Conservation (phyloP, 2,329 filamentous ascomycete genomes). For the Pseudogymnoascus sp. region DNA sequence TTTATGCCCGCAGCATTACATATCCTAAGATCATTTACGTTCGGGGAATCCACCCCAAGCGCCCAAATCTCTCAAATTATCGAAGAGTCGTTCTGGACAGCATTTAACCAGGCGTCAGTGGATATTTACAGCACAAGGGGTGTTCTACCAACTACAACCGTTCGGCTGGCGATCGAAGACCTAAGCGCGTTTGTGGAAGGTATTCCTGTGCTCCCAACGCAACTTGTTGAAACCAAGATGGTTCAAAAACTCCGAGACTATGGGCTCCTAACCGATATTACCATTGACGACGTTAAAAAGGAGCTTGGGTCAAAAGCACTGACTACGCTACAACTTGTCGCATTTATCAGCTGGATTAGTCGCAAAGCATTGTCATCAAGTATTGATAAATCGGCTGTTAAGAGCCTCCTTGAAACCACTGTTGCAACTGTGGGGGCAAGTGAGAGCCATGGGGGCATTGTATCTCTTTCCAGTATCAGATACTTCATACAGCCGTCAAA, state of each 20-base stretch:
- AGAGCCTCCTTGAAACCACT: slow-evolving; percentile 69
- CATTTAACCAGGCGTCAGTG: slow-evolving; percentile 72
- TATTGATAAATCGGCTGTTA: slow-evolving; percentile 61
- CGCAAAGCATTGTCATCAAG: slow-evolving; percentile 65
- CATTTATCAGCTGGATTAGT: slow-evolving; percentile 79
- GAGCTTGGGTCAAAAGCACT: slow-evolving; percentile 80
- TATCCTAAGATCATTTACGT: slow-evolving; percentile 79
- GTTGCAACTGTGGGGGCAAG: slow-evolving; percentile 61
- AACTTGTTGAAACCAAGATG: slow-evolving; percentile 66
- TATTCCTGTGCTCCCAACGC: slow-evolving; percentile 77
- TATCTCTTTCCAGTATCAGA: slow-evolving; percentile 68
- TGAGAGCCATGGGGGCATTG: slow-evolving; percentile 58
- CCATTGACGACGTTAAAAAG: slow-evolving; percentile 73
- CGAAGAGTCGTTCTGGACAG: slow-evolving; percentile 94
- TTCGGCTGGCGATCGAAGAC: slow-evolving; percentile 66
- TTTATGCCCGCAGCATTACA: slow-evolving; percentile 76
- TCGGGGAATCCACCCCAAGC: slow-evolving; percentile 83
- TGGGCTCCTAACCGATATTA: slow-evolving; percentile 80
- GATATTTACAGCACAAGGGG: slow-evolving; percentile 85
- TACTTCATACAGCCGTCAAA: slow-evolving; percentile 69
- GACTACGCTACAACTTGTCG: slow-evolving; percentile 66
- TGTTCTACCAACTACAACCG: slow-evolving; percentile 73
- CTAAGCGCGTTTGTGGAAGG: slow-evolving; percentile 70
- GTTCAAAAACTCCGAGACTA: slow-evolving; percentile 75
- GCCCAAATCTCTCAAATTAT: slow-evolving; percentile 76